Base-by-base conservation (phyloP, 1,284 basidiomycete species). In the Ceratobasidium sp. region DNA sequence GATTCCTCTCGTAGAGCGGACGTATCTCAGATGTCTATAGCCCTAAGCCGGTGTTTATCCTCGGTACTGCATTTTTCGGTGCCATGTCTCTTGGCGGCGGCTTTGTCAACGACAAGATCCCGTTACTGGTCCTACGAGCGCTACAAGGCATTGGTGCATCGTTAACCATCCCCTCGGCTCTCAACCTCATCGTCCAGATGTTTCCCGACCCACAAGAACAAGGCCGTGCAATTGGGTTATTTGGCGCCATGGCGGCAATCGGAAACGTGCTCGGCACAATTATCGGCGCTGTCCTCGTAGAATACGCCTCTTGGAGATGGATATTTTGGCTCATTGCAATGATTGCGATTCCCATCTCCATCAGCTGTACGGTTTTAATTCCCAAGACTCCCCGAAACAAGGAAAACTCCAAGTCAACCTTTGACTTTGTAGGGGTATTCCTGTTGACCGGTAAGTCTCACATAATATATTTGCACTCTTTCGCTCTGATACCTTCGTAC, bases 221-320 rank as follows among this genome's bases (percentile, higher is more conserved):
- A 73, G 73, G 78, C 12, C 73, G 75, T 10, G 81, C 80, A 1
- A 75, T 82, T 31, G 77, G 74, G 1, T 69, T 77, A 0, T 82
- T 80, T 69, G 77, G 76, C 5, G 77, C 75, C 17, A 74, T 73
- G 43, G 80, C 75, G 8, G 79, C 76, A 8, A 71, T 81, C 22
- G 81, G 80, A 12, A 81, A 78, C 32, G 68, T 69, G 12, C 73
- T 81, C 38, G 82, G 82, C 20, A 71, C 83, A 8, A 75, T 83
- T 55, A 79, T 83, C 50, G 82, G 82, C 31, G 82, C 80, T 4
- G 75, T 82, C 22, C 78, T 84, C 62, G 78, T 80, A 3, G 58
- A 77, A 55, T 78, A 73, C 60, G 76, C 75, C 12, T 74, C 72
- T 13, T 81, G 77, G 75, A 73, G 69, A 13, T 81, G 79, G 79